Percentiles rank a stretch among this genome's conserved stretches.
phyloP scores from a whole-genome alignment of 345 rosid genomes.

The Citrus inodora region DNA sequence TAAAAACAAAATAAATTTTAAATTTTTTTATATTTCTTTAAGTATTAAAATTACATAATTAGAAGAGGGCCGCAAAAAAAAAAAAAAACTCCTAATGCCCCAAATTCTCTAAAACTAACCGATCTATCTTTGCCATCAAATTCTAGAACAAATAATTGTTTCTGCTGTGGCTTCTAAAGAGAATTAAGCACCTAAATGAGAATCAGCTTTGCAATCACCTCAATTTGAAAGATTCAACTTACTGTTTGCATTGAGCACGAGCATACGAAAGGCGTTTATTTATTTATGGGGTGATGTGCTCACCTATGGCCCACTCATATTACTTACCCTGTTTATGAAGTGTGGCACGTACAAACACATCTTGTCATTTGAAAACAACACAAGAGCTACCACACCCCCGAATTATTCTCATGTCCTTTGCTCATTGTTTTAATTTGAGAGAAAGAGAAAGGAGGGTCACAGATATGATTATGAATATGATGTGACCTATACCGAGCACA shows the following conservation, averaged over 20 bases:
- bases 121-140: no score
- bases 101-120: no score
- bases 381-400: not conserved
- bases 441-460: not conserved
- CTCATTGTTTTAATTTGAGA: not conserved
- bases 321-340: not conserved
- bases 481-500: no score
- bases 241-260: not conserved
- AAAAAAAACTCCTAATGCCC: no score
- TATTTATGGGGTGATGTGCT: not conserved
- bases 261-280: no score
- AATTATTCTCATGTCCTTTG: not conserved
- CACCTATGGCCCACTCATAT: not conserved
- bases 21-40: no score
- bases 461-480: no score
- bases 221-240: not conserved
- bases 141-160: not conserved
- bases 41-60: no score
- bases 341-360: not conserved
- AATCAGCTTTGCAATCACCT: not conserved
- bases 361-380: constrained; percentile 1
- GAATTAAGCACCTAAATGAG: not conserved
- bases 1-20: no score
- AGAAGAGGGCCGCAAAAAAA: no score
- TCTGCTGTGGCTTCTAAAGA: not conserved